These are phyloP conservation scores for Peronospora destructor DNA, from an alignment of 352 stramenopile species.

Conservation along the genomic window DNA sequence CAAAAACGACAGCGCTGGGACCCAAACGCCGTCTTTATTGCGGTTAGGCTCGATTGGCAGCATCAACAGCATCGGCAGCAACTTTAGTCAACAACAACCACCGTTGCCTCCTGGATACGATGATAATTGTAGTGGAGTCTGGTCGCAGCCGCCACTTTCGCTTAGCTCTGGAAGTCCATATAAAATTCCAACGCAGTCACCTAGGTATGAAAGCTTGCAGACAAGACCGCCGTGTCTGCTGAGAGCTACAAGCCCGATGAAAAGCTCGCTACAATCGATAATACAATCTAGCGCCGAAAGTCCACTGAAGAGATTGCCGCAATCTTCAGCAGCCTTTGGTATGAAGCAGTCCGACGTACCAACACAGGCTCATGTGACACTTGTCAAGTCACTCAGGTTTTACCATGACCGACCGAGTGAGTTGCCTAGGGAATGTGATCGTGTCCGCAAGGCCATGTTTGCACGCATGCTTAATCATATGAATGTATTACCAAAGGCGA, in stretches of 20 bases:
- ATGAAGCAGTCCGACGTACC: conserved; percentile 20
- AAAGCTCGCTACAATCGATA: neutral
- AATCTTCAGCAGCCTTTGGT: conserved; percentile 8
- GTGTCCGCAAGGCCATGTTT: conserved; percentile 33
- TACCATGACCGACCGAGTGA: conserved; percentile 29
- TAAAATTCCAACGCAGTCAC: conserved; percentile 10
- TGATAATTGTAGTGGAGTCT: conserved; percentile 20
- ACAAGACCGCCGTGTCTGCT: conserved; percentile 9
- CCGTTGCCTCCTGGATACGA: conserved; percentile 22
- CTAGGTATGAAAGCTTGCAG: conserved; percentile 14
- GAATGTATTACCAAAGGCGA: conserved; percentile 36
- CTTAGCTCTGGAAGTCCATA: conserved; percentile 14
- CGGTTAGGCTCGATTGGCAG: conserved; percentile 24
- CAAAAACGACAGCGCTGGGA: conserved; percentile 6
- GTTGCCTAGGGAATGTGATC: conserved; percentile 28
- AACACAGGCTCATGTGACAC: conserved; percentile 17
- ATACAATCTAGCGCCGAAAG: conserved; percentile 4
- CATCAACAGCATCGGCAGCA: conserved; percentile 16
- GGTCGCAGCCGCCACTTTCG: conserved; percentile 23
- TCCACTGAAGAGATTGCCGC: conserved; percentile 13
- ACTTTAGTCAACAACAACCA: conserved; percentile 19
- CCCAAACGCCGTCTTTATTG: conserved; percentile 22
- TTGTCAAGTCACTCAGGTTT: conserved; percentile 25
- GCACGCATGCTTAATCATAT: conserved; percentile 50
- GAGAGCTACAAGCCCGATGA: conserved; percentile 17